A percentile compares a stretch with the other conserved stretches of the same genome.
Conservation (phyloP, 129 eudicot genomes). For the Chrysanthemum seticuspe region DNA sequence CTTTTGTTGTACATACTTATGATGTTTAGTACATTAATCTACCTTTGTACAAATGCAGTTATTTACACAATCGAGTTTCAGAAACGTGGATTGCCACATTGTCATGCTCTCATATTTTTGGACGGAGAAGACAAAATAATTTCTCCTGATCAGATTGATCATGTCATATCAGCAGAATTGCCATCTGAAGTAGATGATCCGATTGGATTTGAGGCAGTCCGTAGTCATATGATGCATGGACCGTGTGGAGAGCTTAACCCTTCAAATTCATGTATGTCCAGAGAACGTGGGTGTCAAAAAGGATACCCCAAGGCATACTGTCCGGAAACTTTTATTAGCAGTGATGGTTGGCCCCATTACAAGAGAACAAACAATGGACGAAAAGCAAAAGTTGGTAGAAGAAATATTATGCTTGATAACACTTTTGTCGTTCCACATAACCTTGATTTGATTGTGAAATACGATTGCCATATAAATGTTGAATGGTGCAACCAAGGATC, state of each 20-base stretch:
- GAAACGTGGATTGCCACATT: too few relatives aligned
- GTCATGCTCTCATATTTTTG: too few relatives aligned
- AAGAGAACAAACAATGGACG: not conserved
- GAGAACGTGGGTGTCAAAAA: not conserved
- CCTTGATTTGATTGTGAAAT: not conserved
- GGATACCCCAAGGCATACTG: not conserved
- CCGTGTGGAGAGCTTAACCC: not conserved
- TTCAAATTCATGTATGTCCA: not conserved
- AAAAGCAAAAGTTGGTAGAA: not conserved
- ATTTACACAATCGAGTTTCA: too few relatives aligned
- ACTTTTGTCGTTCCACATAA: not conserved
- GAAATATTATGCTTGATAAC: not conserved
- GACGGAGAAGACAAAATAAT: too few relatives aligned
- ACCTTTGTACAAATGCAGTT: too few relatives aligned
- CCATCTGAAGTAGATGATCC: not conserved
- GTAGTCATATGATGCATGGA: constrained; percentile 2
- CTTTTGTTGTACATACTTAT: not conserved
- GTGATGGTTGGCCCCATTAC: not conserved
- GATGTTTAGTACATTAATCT: too few relatives aligned
- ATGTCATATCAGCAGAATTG: not conserved
- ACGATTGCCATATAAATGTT: not conserved
- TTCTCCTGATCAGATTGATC: not conserved
- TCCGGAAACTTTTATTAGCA: not conserved
- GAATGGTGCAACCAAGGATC: too few relatives aligned
- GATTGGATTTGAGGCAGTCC: not conserved